Percentiles rank a stretch among this genome's conserved stretches.
Evolutionary conservation across 2,329 filamentous ascomycete species (phyloP).

Genomic region (Claviceps spartinae): DNA sequence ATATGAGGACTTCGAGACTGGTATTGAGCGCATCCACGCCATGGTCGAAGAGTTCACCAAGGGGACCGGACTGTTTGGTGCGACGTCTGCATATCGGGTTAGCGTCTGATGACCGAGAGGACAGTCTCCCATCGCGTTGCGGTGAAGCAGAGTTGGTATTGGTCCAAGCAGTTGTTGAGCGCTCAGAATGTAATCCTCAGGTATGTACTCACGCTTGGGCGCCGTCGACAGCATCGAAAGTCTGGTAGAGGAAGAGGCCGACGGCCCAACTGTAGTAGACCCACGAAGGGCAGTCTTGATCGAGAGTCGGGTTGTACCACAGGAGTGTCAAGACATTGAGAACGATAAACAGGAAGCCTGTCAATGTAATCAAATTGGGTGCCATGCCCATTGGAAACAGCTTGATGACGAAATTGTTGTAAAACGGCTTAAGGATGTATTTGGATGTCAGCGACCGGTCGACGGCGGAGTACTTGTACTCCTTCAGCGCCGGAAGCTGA

Average conservation of each 20-base stretch:
- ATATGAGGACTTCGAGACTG: conserved; percentile 81
- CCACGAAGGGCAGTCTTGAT: conserved; percentile 88
- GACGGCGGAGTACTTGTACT: conserved; percentile 91
- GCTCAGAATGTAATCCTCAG: not conserved
- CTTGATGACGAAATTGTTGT: conserved; percentile 85
- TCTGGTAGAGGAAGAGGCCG: conserved; percentile 92
- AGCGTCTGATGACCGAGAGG: not conserved
- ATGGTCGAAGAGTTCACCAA: conserved; percentile 95
- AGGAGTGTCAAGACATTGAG: conserved; percentile 81
- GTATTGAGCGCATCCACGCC: conserved; percentile 96
- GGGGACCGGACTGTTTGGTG: conserved; percentile 80
- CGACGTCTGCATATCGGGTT: conserved; percentile 44
- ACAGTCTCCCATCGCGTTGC: not conserved
- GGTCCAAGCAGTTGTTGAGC: not conserved
- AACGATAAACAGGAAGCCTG: conserved; percentile 81
- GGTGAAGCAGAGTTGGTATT: not conserved
- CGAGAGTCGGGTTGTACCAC: conserved; percentile 90
- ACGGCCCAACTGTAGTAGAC: conserved; percentile 87
- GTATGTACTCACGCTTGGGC: conserved; percentile 63
- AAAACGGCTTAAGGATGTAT: conserved; percentile 96
- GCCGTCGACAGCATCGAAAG: conserved; percentile 94
- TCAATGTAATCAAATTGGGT: conserved; percentile 74
- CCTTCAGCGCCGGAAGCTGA: conserved; percentile 72
- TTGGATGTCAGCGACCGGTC: conserved; percentile 82
- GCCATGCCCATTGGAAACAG: conserved; percentile 95